Evolutionary conservation across 352 stramenopile genomes (phyloP).

Genomic region (Pilasporangium apinafurcum): DNA sequence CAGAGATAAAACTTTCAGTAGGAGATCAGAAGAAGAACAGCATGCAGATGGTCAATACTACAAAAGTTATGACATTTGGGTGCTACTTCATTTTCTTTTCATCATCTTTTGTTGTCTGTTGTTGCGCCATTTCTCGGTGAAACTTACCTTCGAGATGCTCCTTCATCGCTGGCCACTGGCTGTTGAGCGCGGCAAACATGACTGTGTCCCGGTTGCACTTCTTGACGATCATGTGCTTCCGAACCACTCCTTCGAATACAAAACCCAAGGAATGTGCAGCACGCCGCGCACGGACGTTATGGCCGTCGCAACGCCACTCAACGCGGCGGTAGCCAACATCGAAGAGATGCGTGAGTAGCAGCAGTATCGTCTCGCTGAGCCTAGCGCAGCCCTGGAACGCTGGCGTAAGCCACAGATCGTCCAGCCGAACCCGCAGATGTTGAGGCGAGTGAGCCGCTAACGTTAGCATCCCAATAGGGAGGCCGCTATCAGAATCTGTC

Average conservation of each 20-base stretch:
- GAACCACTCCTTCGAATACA: conserved; percentile 82
- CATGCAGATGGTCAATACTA: no score
- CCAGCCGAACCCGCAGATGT: conserved; percentile 75
- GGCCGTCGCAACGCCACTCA: conserved; percentile 82
- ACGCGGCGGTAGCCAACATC: conserved; percentile 72
- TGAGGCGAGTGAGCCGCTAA: conserved; percentile 68
- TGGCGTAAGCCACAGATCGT: conserved; percentile 73
- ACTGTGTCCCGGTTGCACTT: conserved; percentile 83
- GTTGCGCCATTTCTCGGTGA: no score
- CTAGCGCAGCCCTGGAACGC: conserved; percentile 58
- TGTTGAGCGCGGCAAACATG: conserved; percentile 83
- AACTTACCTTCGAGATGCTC: conserved; percentile 55
- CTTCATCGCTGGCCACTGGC: conserved; percentile 70
- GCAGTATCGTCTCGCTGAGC: conserved; percentile 51
- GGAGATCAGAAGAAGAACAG: no score
- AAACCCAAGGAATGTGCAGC: conserved; percentile 79
- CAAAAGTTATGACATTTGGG: no score
- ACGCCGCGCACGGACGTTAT: conserved; percentile 80
- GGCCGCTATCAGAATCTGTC: conserved; percentile 32
- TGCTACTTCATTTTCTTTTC: no score
- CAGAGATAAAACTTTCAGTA: no score
- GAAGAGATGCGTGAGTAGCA: conserved; percentile 77
- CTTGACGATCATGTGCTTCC: conserved; percentile 84
- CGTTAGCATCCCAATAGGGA: conserved; percentile 73
- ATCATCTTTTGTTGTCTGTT: no score